A percentile compares a stretch with the other conserved stretches of the same genome.
phyloP scores from a whole-genome alignment of 768 basidiomycete genomes.

The Lanmaoa pseudosensibilis region DNA sequence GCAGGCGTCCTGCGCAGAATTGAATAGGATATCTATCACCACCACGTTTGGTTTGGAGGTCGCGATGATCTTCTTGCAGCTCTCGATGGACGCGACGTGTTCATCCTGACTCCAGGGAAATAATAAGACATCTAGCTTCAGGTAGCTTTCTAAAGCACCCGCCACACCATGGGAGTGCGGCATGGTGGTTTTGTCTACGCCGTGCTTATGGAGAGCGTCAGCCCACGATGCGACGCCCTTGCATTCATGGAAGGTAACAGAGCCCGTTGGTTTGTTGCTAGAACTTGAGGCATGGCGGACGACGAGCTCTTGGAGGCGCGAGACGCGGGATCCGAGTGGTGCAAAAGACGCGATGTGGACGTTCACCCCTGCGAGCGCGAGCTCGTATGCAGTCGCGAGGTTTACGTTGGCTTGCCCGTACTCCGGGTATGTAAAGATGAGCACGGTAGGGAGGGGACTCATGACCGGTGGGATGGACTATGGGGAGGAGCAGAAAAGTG shows the following conservation, averaged over 20 bases:
- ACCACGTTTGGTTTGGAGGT: background rate
- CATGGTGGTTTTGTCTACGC: background rate
- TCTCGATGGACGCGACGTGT: conserved; percentile 2
- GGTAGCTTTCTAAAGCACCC: conserved; percentile 5
- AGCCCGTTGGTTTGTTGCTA: background rate
- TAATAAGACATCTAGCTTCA: background rate
- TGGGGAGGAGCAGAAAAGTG: no score
- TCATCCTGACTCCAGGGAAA: conserved; percentile 8
- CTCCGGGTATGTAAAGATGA: conserved; percentile 11
- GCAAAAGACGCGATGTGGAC: conserved; percentile 14
- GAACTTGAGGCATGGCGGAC: background rate
- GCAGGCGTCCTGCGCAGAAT: conserved; percentile 7
- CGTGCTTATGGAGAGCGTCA: background rate
- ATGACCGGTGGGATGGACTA: background rate
- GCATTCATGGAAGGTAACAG: conserved; percentile 5
- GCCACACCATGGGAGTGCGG: conserved; percentile 2
- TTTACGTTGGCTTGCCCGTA: conserved; percentile 8
- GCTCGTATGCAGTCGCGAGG: conserved; percentile 16
- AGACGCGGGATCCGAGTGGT: conserved; percentile 6
- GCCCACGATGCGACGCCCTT: background rate
- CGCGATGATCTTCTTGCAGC: conserved; percentile 1
- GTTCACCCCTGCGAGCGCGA: conserved; percentile 9
- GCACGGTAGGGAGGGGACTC: conserved; percentile 8
- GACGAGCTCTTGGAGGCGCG: conserved; percentile 7
- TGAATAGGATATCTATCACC: conserved; percentile 3